phyloP scores from a whole-genome alignment of 192 early-diverging fungal species.

The Gamsiella multidivaricata region DNA sequence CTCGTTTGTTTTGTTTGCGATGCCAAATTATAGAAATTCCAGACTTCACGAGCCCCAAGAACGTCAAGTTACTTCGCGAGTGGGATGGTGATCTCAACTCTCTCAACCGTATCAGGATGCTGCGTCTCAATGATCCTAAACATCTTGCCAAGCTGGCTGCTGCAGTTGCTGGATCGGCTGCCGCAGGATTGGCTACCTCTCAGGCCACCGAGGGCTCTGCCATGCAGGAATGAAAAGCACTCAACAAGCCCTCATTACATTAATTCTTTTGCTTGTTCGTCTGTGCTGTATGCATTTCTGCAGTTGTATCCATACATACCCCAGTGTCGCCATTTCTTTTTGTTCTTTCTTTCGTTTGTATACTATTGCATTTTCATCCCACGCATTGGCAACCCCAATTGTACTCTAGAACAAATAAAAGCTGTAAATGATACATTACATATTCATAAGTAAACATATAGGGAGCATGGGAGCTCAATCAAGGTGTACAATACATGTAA shows the following conservation, averaged over 20 bases:
- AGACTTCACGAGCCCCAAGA: constrained; percentile 65
- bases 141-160: constrained; percentile 33
- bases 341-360: neutral
- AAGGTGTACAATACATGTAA: too few species aligned
- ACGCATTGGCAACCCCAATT: too few species aligned
- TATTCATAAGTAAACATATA: too few species aligned
- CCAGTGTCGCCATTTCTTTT: neutral
- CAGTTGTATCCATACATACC: neutral
- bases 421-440: too few species aligned
- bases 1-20: constrained; percentile 1
- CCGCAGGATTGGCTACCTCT: constrained; percentile 12
- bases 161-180: constrained; percentile 28
- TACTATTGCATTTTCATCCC: too few species aligned
- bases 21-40: constrained; percentile 57
- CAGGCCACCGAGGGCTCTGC: constrained; percentile 18
- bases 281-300: neutral
- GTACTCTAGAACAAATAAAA: constrained; percentile 11
- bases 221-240: constrained; percentile 44
- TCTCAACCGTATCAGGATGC: constrained; percentile 57
- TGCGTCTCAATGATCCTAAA: constrained; percentile 55
- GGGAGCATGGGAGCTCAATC: too few species aligned
- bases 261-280: neutral
- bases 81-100: constrained; percentile 70
- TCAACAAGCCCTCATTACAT: neutral
- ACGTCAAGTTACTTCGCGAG: constrained; percentile 54